Conservation (phyloP, 164 flowering plant species). For the Vitis rupestris region DNA sequence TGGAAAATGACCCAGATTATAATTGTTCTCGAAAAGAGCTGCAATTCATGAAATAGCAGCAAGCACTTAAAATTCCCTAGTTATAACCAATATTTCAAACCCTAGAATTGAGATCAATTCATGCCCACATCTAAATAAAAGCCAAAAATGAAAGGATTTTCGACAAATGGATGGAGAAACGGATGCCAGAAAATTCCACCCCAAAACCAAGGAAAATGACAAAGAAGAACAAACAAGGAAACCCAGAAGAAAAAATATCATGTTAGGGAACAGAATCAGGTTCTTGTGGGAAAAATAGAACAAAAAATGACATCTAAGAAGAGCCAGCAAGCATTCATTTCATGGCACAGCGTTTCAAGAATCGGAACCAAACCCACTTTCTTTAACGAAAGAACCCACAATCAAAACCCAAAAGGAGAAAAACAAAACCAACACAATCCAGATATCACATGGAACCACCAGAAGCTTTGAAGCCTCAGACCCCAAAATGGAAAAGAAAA, state of each 20-base stretch:
- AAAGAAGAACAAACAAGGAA: neutral
- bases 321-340: conserved; percentile 10
- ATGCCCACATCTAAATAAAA: no score
- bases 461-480: no score
- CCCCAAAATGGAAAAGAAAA: no score
- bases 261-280: neutral
- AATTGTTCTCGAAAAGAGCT: neutral
- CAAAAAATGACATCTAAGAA: neutral
- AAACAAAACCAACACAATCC: no score
- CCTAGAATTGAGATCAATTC: no score
- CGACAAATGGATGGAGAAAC: neutral
- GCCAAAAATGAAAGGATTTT: no score
- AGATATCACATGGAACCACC: no score
- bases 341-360: conserved; percentile 4
- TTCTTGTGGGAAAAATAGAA: conserved; percentile 1
- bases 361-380: conserved; percentile 5
- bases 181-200: no score
- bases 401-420: no score
- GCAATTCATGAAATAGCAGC: no score
- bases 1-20: neutral
- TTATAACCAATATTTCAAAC: neutral
- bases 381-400: neutral
- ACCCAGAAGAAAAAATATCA: no score
- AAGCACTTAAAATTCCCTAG: neutral
- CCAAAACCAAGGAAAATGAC: no score